phyloP scores from a whole-genome alignment of 2,329 filamentous ascomycete genomes.

The Thyridium curvatum region DNA sequence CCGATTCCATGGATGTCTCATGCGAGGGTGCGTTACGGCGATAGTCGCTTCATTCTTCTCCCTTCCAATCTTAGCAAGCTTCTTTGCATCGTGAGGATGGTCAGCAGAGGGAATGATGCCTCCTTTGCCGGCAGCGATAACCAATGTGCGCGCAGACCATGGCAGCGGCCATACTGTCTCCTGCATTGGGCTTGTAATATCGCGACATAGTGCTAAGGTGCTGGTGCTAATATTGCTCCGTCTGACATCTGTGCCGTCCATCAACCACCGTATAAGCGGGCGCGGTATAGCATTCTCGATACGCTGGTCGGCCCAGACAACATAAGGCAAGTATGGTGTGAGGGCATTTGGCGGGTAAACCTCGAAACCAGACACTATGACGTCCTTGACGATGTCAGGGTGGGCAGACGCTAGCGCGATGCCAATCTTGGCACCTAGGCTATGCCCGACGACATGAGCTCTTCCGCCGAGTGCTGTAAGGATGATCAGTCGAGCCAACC shows the following conservation, averaged over 20 bases:
- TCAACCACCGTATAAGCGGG: background rate
- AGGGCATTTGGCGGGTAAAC: background rate
- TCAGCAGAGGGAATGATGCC: background rate
- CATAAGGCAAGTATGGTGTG: conserved; percentile 1
- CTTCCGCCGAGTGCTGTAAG: conserved; percentile 1
- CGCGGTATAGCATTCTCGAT: background rate
- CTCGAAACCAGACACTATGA: conserved; percentile 2
- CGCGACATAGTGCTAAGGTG: background rate
- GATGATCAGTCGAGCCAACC: conserved; percentile 1
- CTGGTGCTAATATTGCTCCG: background rate
- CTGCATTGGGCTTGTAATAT: background rate
- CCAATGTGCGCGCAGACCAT: background rate
- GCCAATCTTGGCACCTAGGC: conserved; percentile 3
- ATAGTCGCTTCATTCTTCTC: background rate
- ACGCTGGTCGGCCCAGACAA: background rate
- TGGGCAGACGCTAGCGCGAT: conserved; percentile 1
- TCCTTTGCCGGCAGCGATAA: background rate
- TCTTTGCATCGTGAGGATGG: background rate
- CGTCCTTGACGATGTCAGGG: conserved; percentile 1
- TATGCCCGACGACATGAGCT: conserved; percentile 5
- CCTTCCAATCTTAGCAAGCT: background rate
- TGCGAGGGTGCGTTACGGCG: background rate
- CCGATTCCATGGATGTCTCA: conserved; percentile 1
- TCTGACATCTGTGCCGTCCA: conserved; percentile 1
- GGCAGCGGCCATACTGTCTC: background rate